Conservation (phyloP, 2,329 filamentous ascomycete genomes). For the Emergomyces pasteurianus region DNA sequence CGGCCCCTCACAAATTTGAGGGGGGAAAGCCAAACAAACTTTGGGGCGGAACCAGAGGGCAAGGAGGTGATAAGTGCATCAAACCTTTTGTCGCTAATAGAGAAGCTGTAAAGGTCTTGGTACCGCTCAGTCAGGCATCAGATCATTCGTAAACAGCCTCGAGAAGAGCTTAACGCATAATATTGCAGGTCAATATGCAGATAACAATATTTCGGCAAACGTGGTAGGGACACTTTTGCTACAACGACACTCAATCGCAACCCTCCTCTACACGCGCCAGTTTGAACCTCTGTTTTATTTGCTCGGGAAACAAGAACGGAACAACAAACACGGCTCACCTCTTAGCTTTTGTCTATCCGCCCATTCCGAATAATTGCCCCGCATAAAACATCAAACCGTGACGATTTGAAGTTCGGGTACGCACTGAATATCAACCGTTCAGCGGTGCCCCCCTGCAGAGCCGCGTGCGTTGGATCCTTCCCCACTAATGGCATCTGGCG, state of each 20-base stretch:
- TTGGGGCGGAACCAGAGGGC: neutral
- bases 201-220: constrained; percentile 28
- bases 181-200: constrained; percentile 33
- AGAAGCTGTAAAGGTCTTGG: neutral
- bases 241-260: constrained; percentile 6
- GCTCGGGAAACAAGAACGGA: neutral
- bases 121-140: neutral
- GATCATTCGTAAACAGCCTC: constrained; percentile 24
- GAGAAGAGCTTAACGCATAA: constrained; percentile 26
- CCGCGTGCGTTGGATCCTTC: neutral
- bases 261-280: neutral
- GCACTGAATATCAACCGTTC: neutral
- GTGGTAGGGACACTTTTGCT: constrained; percentile 30
- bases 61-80: neutral
- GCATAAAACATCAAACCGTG: neutral
- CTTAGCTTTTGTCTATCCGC: neutral
- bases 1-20: neutral
- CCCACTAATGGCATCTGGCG: constrained; percentile 25
- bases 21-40: neutral
- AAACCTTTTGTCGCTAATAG: neutral
- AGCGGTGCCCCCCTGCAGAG: neutral
- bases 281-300: neutral
- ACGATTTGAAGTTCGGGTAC: neutral
- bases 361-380: neutral
- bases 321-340: neutral